Percentiles rank a stretch among this genome's conserved stretches.
phyloP scores from a whole-genome alignment of 2,329 filamentous ascomycete species.

The Phaeosphaeria sp. region DNA sequence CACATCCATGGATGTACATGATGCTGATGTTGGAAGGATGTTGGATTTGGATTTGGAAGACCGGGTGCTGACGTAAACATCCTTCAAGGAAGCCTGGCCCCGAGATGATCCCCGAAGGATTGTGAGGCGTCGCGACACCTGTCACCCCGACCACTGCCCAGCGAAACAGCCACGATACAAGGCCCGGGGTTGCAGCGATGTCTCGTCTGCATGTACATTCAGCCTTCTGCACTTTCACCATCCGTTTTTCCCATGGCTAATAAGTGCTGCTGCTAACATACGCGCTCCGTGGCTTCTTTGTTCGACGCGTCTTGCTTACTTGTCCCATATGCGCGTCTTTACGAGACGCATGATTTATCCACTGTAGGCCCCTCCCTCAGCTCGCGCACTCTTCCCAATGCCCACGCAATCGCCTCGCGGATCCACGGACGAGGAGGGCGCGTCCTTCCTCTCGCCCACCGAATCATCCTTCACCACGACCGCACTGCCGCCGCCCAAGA shows the following conservation, averaged over 20 bases:
- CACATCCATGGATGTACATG: neutral
- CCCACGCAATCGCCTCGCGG: conserved; percentile 11
- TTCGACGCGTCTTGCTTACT: conserved; percentile 1
- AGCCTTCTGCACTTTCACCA: neutral
- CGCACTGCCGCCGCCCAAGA: conserved; percentile 3
- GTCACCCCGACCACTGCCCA: neutral
- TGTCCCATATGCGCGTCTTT: neutral
- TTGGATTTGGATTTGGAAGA: neutral
- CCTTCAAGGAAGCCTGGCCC: neutral
- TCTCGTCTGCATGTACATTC: neutral
- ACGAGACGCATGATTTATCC: neutral
- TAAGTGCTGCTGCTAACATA: neutral
- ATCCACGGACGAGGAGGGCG: conserved; percentile 29
- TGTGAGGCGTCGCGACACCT: neutral
- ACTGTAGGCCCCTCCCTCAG: conserved; percentile 1
- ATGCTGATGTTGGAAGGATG: neutral
- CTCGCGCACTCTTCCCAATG: conserved; percentile 12
- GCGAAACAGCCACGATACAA: neutral
- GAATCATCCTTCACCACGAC: conserved; percentile 5
- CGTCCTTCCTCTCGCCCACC: conserved; percentile 21
- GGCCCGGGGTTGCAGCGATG: neutral
- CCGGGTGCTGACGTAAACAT: neutral
- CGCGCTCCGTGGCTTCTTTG: neutral
- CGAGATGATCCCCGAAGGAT: neutral
- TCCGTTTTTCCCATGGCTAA: neutral